Evolutionary conservation across 2,329 filamentous ascomycete genomes (phyloP), one percentile per base, ranked within the genome.

Genomic region (Fusarium anguioides): DNA sequence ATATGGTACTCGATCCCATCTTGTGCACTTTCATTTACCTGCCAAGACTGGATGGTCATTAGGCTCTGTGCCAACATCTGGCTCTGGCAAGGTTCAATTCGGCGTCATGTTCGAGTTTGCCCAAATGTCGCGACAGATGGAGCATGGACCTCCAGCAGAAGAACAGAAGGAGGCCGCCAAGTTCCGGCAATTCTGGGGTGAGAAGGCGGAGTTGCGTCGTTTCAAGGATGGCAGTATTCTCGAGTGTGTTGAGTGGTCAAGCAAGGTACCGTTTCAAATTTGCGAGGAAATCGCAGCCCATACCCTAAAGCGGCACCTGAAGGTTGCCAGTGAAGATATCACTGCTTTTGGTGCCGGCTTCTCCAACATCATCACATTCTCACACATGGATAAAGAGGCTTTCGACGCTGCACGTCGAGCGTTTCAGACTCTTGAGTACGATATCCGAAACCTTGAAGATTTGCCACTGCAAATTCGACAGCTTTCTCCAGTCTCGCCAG

Each of bases 141-240:
- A 99, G 69, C 92, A 94, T 75, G 96, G 96, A 1, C 96, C 96
- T 7, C 81, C 90, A 2, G 92, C 93, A 3, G 94, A 98, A 75
- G 87, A 96, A 62, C 94, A 95, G 77, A 89, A 91, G 66, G 92
- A 93, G 66, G 91, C 94, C 23, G 88, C 89, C 11, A 85, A 85
- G 29, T 99, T 97, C 77, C 91, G 93, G 33, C 87, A 90, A 31
- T 98, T 99, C 76, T 99, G 96, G 96, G 96, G 95, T 8, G 91
- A 95, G 11, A 97, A 96, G 76, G 88, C 96, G 2, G 96, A 99
- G 77, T 84, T 99, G 42, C 88, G 96, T 67, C 91, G 96, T 20
- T 99, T 99, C 83, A 96, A 94, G 72, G 94, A 98, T 74, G 96
- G 96, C 21, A 95, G 91, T 71, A 97, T 99, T 68, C 84, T 94